These are phyloP conservation scores for Bipolaris zeicola DNA, from an alignment of 2,329 filamentous ascomycete species.

Conservation along the genomic window DNA sequence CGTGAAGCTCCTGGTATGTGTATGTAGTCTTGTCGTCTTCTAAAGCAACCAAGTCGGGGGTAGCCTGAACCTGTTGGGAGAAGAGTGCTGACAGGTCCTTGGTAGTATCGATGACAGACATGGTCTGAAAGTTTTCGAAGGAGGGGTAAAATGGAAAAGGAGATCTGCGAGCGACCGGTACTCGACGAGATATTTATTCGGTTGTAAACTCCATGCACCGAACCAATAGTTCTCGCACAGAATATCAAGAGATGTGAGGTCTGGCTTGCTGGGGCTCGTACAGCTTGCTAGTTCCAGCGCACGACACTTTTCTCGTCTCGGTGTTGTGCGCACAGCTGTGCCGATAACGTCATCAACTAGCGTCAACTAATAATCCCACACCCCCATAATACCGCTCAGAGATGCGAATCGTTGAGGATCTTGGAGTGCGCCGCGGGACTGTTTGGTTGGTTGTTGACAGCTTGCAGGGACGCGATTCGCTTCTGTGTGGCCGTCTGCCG, in stretches of 20 bases:
- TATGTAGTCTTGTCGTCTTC: conserved; percentile 71
- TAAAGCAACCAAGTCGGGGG: conserved; percentile 71
- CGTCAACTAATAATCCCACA: conserved; percentile 13
- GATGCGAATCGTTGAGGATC: conserved; percentile 9
- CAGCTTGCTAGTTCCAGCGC: conserved; percentile 19
- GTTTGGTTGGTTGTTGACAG: conserved; percentile 13
- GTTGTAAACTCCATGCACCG: conserved; percentile 17
- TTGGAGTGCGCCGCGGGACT: conserved; percentile 3
- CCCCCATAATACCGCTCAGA: conserved; percentile 26
- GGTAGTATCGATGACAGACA: conserved; percentile 70
- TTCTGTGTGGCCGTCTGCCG: conserved; percentile 12
- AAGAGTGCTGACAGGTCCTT: conserved; percentile 78
- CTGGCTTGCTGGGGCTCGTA: conserved; percentile 19
- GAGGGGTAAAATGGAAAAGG: conserved; percentile 11
- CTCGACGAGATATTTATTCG: conserved; percentile 29
- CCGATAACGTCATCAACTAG: conserved; percentile 30
- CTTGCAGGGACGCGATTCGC: conserved; percentile 8
- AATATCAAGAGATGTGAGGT: conserved; percentile 26
- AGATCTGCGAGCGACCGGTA: conserved; percentile 11
- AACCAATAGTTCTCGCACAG: conserved; percentile 21
- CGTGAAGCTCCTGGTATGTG: conserved; percentile 75
- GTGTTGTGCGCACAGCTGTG: conserved; percentile 15
- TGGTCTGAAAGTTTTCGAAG: conserved; percentile 41
- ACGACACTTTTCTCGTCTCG: conserved; percentile 15
- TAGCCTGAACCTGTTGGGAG: conserved; percentile 68